phyloP scores from a whole-genome alignment of 164 flowering plant genomes.

The Magnolia officinalis region DNA sequence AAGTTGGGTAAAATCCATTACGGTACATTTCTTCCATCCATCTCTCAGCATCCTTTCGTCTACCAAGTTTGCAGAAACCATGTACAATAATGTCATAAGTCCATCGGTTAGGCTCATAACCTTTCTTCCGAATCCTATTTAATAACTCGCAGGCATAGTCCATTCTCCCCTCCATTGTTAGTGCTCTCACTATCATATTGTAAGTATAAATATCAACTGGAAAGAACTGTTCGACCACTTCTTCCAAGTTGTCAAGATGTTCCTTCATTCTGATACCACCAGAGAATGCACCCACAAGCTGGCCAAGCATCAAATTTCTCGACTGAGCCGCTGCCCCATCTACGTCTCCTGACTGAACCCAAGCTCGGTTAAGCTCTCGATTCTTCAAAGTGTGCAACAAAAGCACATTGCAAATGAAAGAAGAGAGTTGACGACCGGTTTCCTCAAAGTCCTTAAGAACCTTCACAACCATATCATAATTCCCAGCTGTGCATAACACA shows the following conservation, averaged over 20 bases:
- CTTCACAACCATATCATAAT: constrained; percentile 40
- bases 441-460: constrained; percentile 44
- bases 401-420: constrained; percentile 67
- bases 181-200: constrained; percentile 59
- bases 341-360: constrained; percentile 33
- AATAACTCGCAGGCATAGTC: constrained; percentile 43
- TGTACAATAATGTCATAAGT: constrained; percentile 50
- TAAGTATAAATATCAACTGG: constrained; percentile 52
- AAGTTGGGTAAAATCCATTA: constrained; percentile 34
- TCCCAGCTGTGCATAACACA: constrained; percentile 26
- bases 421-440: constrained; percentile 44
- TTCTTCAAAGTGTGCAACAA: constrained; percentile 41
- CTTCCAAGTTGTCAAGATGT: constrained; percentile 41
- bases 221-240: constrained; percentile 44
- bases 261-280: constrained; percentile 18
- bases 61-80: constrained; percentile 47
- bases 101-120: constrained; percentile 64
- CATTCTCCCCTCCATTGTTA: constrained; percentile 24
- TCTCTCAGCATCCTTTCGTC: constrained; percentile 42
- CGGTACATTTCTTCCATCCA: constrained; percentile 49
- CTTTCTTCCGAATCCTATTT: constrained; percentile 39
- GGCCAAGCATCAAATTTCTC: constrained; percentile 36
- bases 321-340: constrained; percentile 19
- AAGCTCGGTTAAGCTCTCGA: constrained; percentile 38
- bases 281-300: constrained; percentile 53